phyloP scores from a whole-genome alignment of 2,329 filamentous ascomycete species.

The Aureobasidium lini region DNA sequence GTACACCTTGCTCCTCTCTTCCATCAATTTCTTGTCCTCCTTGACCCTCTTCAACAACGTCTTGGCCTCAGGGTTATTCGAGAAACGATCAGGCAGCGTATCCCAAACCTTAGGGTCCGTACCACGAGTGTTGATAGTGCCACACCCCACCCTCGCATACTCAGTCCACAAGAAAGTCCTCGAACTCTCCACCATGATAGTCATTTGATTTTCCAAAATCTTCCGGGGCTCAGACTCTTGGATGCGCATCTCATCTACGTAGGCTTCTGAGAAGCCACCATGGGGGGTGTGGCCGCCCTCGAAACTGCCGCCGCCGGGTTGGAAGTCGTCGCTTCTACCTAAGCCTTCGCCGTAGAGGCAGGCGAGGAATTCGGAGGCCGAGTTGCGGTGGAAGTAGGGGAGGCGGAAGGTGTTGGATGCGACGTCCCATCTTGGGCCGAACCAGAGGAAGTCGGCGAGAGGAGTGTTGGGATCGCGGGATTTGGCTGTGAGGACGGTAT shows the following conservation, averaged over 20 bases:
- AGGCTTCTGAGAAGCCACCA: slow-evolving; percentile 36
- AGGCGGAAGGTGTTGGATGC: slow-evolving; percentile 32
- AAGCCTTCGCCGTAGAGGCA: slow-evolving; percentile 31
- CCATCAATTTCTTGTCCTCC: slow-evolving; percentile 18
- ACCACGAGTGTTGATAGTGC: slow-evolving; percentile 28
- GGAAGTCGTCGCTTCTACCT: slow-evolving; percentile 38
- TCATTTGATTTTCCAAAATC: slow-evolving; percentile 35
- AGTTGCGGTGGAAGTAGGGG: slow-evolving; percentile 34
- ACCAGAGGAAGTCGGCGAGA: slow-evolving; percentile 33
- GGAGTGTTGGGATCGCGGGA: slow-evolving; percentile 31
- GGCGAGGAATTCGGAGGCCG: slow-evolving; percentile 32
- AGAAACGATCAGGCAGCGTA: slow-evolving; percentile 31
- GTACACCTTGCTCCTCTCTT: slow-evolving; percentile 17
- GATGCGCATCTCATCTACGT: slow-evolving; percentile 38
- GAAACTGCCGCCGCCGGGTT: slow-evolving; percentile 30
- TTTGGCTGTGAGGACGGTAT: slow-evolving; percentile 31
- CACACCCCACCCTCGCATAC: slow-evolving; percentile 30
- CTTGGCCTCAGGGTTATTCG: slow-evolving; percentile 28
- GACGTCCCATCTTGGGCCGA: slow-evolving; percentile 33
- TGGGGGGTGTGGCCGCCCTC: slow-evolving; percentile 33
- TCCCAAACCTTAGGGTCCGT: slow-evolving; percentile 34
- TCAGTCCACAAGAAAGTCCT: slow-evolving; percentile 34
- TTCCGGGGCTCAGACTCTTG: slow-evolving; percentile 37
- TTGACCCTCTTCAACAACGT: slow-evolving; percentile 24
- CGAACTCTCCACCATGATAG: slow-evolving; percentile 32